phyloP scores from a whole-genome alignment of 306 rosid genomes.

The Vigna angularis region DNA sequence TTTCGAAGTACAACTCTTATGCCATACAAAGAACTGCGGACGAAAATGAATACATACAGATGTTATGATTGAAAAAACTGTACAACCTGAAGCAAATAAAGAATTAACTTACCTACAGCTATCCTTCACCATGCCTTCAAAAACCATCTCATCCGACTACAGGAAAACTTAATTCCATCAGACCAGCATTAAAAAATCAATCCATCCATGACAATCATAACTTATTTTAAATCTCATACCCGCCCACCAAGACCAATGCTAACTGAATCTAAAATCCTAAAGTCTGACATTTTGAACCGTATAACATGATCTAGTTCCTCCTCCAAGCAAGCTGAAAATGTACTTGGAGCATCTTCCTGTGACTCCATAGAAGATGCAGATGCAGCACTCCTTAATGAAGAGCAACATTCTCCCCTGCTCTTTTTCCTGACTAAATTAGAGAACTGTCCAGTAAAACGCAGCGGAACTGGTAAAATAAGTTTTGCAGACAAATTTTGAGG shows the following conservation, averaged over 20 bases:
- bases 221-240: slow-evolving; percentile 60
- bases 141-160: slow-evolving; percentile 87
- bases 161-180: slow-evolving; percentile 56
- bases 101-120: slow-evolving; percentile 68
- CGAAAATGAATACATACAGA: slow-evolving; percentile 41
- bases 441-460: slow-evolving; percentile 49
- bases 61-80: slow-evolving; percentile 40
- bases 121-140: slow-evolving; percentile 76
- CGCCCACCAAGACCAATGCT: slow-evolving; percentile 95
- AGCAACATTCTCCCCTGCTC: slow-evolving; percentile 55
- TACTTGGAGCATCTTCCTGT: slow-evolving; percentile 48
- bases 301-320: slow-evolving; percentile 86
- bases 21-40: slow-evolving; percentile 79
- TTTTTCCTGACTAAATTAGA: slow-evolving; percentile 43
- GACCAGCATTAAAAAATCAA: slow-evolving; percentile 29
- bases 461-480: slow-evolving; percentile 57
- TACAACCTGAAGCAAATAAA: slow-evolving; percentile 34
- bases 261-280: slow-evolving; percentile 64
- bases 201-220: slow-evolving; percentile 27
- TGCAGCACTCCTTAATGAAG: slow-evolving; percentile 53
- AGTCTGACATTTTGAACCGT: slow-evolving; percentile 83
- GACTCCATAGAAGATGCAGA: slow-evolving; percentile 59
- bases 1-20: slow-evolving; percentile 86
- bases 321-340: slow-evolving; percentile 56
- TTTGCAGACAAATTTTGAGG: slow-evolving; percentile 65